These are phyloP conservation scores for Penicillium odoratum DNA, from an alignment of 495 filamentous ascomycete genomes.

Conservation along the genomic window DNA sequence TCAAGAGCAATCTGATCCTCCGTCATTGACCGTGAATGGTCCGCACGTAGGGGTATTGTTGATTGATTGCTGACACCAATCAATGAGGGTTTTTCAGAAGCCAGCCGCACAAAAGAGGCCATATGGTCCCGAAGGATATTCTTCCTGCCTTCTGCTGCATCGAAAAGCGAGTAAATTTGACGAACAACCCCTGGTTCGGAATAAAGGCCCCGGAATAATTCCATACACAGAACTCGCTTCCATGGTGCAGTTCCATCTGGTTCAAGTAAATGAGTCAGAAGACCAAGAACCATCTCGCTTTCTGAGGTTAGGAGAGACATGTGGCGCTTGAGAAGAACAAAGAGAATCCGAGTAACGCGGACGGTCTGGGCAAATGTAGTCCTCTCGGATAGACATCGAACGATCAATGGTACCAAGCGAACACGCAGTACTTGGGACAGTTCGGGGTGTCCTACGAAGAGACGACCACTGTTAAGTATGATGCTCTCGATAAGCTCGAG, in stretches of 20 bases:
- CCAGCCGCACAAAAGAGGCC: conserved; percentile 79
- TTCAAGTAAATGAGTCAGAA: conserved; percentile 88
- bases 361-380: conserved; percentile 81
- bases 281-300: conserved; percentile 78
- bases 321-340: conserved; percentile 73
- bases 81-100: conserved; percentile 81
- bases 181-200: conserved; percentile 73
- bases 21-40: conserved; percentile 45
- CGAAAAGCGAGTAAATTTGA: conserved; percentile 78
- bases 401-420: conserved; percentile 80
- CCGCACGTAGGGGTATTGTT: conserved; percentile 60
- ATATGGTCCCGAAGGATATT: conserved; percentile 78
- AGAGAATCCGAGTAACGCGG: conserved; percentile 76
- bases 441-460: conserved; percentile 77
- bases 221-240: conserved; percentile 89
- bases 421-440: conserved; percentile 75
- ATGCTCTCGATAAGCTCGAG: conserved; percentile 91
- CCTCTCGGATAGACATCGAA: conserved; percentile 73
- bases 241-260: conserved; percentile 73
- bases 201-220: conserved; percentile 83
- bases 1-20: conserved; percentile 85
- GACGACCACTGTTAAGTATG: conserved; percentile 75
- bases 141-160: conserved; percentile 70
- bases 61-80: conserved; percentile 89
- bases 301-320: conserved; percentile 72